Base-by-base conservation (phyloP, 2,329 filamentous ascomycete species). In the Colletotrichum tofieldiae region DNA sequence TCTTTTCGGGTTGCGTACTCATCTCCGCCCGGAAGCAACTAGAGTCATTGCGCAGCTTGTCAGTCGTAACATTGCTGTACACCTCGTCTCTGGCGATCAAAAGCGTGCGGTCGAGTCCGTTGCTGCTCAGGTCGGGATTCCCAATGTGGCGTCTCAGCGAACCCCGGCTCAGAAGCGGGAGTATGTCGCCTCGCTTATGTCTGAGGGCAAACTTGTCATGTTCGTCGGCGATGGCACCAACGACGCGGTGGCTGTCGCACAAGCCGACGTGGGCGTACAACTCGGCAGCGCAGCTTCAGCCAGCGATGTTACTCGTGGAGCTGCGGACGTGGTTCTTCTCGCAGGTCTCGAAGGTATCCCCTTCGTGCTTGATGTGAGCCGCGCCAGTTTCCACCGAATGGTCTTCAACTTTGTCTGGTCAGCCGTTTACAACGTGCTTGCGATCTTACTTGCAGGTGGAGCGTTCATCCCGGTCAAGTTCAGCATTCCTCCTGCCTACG, bases 171-270 rank as follows among this genome's bases (percentile, higher is more conserved):
- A 89, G 73, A 92, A 92, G 76, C 83, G 85, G 32, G 77, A 81
- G 2, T 91, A 91, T 77, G 80, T 91, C 63, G 78, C 82, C 62
- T 67, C 65, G 1, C 79, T 87, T 55, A 81, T 84, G 64, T 71
- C 71, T 23, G 37, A 74, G 23, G 75, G 74, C n/a, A 77, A 76
- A 37, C 68, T 55, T 32, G 85, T 90, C 66, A 80, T 92, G 66
- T 92, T 92, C 79, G 84, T 87, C 51, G 90, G 91, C 41, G 90
- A 92, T 75, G 90, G 91, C 14, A 91, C 89, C 9, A 92, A 92
- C 76, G 90, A 92, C 76, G 89, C 91, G 0, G 83, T 88, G 5
- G 90, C 90, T 1, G 83, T 93, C 4, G 87, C 89, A 3, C 86
- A 89, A 75, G 89, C 91, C 32, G 83, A 87, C 47, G 83, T 92